Base-by-base conservation (phyloP, 495 filamentous ascomycete species). In the Trichoderma virens region DNA sequence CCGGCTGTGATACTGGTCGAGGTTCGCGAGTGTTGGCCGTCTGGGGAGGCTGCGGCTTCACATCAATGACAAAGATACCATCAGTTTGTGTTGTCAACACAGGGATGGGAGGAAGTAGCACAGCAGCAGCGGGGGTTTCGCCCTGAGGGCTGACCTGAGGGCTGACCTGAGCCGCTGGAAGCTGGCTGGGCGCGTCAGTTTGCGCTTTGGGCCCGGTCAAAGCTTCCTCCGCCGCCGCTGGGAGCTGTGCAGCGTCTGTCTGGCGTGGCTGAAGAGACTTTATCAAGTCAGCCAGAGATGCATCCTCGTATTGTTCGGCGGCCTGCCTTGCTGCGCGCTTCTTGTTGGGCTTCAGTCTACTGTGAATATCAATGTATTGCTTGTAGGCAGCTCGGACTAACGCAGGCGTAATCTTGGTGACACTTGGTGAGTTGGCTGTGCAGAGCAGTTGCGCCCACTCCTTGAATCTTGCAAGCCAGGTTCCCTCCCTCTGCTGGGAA, bases 341-440 rank as follows among this genome's bases (percentile, higher is more conserved):
- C 31, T 61, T 61, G 31, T 61, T 61, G 14, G 59, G n/a, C 59
- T 61, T 61, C 8, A 61, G 30, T 13, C 59, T 39, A 20, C 31
- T 35, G 31, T 61, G 31, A 11, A 35, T 23, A 9, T 35, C 28
- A 16, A 61, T 39, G 59, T 61, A 61, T 7, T 61, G 59, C 18
- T 23, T 20, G 31, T 61, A 61, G 9, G 59, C 59, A 23, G 59
- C 31, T 20, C n/a, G n/a, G 3, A 61, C n/a, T 16, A 39, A 23
- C 2, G 59, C n/a, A 23, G 59, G 35, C 6, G 31, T 61, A 27
- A 61, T 5, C n/a, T 39, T 18, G 8, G 23, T 31, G 27, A 31
- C 59, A 9, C 20, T 13, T 1, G 59, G 28, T 39, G 59, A 34
- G 59, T 61, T 61, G 20, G n/a, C 31, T 1, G 31, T 61, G 20